These are phyloP conservation scores for Gastrolobium villosum DNA, from an alignment of 306 rosid species.

Conservation along the genomic window DNA sequence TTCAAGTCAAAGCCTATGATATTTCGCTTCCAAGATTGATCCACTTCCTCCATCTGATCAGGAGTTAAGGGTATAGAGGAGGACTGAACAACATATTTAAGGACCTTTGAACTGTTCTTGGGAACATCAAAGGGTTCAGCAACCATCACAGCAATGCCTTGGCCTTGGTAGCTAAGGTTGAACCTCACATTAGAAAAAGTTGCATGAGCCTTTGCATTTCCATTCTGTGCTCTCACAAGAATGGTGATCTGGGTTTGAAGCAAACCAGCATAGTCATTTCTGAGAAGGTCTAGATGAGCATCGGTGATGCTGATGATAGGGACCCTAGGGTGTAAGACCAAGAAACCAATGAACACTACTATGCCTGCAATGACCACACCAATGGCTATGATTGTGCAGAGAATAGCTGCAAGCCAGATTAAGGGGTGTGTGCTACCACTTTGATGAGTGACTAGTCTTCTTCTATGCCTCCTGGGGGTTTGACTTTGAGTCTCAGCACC, in stretches of 20 bases:
- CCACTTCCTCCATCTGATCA: conserved; percentile 57
- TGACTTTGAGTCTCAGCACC: too few relatives aligned
- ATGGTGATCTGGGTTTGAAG: conserved; percentile 66
- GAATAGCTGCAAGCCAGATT: conserved; percentile 68
- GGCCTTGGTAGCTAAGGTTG: conserved; percentile 61
- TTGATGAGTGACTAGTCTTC: conserved; percentile 18
- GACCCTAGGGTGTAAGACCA: conserved; percentile 75
- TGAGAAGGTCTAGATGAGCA: conserved; percentile 65
- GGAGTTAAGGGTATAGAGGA: conserved; percentile 66
- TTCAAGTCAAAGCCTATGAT: conserved; percentile 59
- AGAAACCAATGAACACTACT: conserved; percentile 64
- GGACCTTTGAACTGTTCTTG: conserved; percentile 54
- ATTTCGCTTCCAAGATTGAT: conserved; percentile 59
- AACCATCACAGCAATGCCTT: conserved; percentile 57
- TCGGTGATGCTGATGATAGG: conserved; percentile 64
- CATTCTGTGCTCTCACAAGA: conserved; percentile 70
- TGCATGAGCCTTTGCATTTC: conserved; percentile 77
- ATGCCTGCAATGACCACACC: conserved; percentile 68
- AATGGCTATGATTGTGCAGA: conserved; percentile 72
- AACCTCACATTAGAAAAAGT: conserved; percentile 67
- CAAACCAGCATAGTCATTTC: conserved; percentile 58
- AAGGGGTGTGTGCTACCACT: conserved; percentile 58
- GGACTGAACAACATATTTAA: conserved; percentile 60
- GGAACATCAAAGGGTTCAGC: conserved; percentile 60
- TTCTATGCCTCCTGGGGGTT: not conserved